Evolutionary conservation across 371 early-diverging fungal species (phyloP).

Genomic region (Basidiobolus meristosporus): DNA sequence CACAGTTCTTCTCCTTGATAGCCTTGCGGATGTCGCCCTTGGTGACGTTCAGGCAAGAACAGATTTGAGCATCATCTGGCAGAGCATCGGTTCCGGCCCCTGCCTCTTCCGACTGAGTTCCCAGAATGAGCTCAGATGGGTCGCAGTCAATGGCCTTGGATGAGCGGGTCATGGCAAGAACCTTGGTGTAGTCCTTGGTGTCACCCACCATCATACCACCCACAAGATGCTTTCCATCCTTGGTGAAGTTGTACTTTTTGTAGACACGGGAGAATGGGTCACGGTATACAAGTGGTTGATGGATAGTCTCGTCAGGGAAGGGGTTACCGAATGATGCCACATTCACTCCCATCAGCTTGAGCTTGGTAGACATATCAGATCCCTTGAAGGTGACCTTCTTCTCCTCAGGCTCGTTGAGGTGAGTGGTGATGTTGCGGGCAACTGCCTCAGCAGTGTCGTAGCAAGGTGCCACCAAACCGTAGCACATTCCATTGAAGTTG

Average conservation of each 20-base stretch:
- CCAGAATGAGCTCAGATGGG: conserved; percentile 35
- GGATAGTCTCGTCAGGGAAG: conserved; percentile 19
- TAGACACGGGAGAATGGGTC: conserved; percentile 38
- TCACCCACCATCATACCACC: conserved; percentile 53
- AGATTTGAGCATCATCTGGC: conserved; percentile 43
- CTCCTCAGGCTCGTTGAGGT: conserved; percentile 5
- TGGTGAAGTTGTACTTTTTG: conserved; percentile 34
- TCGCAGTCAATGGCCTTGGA: conserved; percentile 19
- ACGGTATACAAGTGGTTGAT: conserved; percentile 19
- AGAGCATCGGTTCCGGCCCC: conserved; percentile 20
- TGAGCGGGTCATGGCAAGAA: conserved; percentile 24
- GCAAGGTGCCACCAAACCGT: conserved; percentile 44
- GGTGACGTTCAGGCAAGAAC: conserved; percentile 47
- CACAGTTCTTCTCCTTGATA: conserved; percentile 16
- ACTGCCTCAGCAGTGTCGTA: conserved; percentile 48
- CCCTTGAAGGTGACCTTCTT: no score
- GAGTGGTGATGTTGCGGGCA: conserved; percentile 23
- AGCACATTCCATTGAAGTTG: conserved; percentile 17
- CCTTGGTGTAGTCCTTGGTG: conserved; percentile 34
- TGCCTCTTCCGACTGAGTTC: conserved; percentile 14
- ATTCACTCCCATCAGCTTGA: conserved; percentile 42
- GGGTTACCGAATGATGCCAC: conserved; percentile 51
- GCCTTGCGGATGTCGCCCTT: conserved; percentile 26
- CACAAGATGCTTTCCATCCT: conserved; percentile 36
- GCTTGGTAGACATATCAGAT: conserved; percentile 46